Conservation (phyloP, 768 basidiomycete genomes). For the Mycena indigotica region DNA sequence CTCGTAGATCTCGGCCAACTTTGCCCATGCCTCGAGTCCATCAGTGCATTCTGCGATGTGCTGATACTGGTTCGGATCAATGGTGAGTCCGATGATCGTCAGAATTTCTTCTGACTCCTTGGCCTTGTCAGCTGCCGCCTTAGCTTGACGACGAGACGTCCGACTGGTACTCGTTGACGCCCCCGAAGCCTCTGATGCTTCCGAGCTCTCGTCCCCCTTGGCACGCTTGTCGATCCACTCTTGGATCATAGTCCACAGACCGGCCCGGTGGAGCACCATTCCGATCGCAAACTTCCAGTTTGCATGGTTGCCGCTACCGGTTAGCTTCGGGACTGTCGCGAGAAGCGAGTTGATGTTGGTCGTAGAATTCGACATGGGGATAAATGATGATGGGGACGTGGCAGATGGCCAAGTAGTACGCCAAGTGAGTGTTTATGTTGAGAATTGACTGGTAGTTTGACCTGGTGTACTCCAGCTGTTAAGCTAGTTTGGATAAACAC, state of each 20-base stretch:
- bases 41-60: not conserved
- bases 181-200: not conserved
- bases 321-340: not conserved
- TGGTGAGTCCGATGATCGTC: slow-evolving; percentile 9
- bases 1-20: too few species aligned
- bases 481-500: too few species aligned
- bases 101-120: slow-evolving; percentile 7
- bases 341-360: not conserved
- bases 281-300: slow-evolving; percentile 10
- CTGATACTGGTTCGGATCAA: slow-evolving; percentile 9
- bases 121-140: slow-evolving; percentile 3
- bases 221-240: slow-evolving; percentile 4
- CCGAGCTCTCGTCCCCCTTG: not conserved
- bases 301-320: slow-evolving; percentile 5
- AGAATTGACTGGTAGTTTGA: not conserved
- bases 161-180: not conserved
- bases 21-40: slow-evolving; percentile 13
- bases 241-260: slow-evolving; percentile 10
- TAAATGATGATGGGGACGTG: not conserved
- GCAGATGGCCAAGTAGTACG: not conserved
- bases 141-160: slow-evolving; percentile 1
- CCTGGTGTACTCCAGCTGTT: too few species aligned
- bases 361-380: not conserved
- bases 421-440: not conserved
- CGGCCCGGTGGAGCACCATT: slow-evolving; percentile 6